Conservation (phyloP, 495 filamentous ascomycete species). For the Penicillium steckii region DNA sequence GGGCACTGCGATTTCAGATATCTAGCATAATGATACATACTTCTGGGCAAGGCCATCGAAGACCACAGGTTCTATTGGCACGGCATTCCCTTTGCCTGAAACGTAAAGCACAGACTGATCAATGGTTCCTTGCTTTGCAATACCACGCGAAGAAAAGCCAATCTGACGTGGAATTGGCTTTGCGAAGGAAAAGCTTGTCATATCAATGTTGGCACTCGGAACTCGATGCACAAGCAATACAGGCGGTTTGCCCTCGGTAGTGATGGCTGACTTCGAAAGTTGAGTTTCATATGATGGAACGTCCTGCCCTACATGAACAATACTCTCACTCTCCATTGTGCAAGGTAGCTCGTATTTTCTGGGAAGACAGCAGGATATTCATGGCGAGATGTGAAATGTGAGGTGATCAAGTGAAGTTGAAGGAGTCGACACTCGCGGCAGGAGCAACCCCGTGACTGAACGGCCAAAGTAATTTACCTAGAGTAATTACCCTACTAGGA, state of each 20-base stretch:
- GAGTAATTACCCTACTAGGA: no score
- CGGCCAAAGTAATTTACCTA: no score
- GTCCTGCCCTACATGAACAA: neutral
- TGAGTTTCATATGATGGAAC: neutral
- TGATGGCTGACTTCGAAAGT: neutral
- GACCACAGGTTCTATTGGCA: neutral
- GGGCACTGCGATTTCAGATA: no score
- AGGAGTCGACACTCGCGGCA: no score
- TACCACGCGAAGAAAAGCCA: constrained; percentile 20
- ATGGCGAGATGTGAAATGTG: neutral
- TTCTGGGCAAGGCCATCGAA: neutral
- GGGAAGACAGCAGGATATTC: no score
- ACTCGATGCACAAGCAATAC: constrained; percentile 34
- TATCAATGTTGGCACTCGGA: constrained; percentile 29
- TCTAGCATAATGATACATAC: no score
- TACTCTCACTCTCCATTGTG: neutral
- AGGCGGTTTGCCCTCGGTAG: neutral
- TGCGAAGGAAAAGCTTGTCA: constrained; percentile 34
- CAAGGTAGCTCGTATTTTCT: neutral
- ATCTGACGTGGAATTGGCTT: constrained; percentile 29
- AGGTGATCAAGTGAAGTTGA: no score
- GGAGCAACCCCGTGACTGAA: no score
- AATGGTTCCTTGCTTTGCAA: constrained; percentile 3
- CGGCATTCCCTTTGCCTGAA: neutral
- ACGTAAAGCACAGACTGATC: neutral